Evolutionary conservation across 495 filamentous ascomycete genomes (phyloP).

Genomic region (Hypomontagnella monticulosa): DNA sequence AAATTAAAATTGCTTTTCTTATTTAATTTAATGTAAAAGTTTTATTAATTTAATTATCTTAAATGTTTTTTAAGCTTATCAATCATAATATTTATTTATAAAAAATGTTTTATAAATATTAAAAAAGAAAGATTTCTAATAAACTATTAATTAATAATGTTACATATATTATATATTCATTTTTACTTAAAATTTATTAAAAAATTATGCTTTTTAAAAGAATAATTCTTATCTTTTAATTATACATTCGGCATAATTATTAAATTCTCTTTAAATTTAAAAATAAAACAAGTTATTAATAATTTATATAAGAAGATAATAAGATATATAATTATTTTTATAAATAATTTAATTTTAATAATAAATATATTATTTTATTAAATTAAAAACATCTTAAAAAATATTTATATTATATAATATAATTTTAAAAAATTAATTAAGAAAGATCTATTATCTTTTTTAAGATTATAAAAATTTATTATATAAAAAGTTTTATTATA

Average conservation of each 20-base stretch:
- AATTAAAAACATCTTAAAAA: not conserved
- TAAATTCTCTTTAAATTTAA: not conserved
- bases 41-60: no score
- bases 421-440: not conserved
- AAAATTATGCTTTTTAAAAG: not conserved
- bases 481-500: not conserved
- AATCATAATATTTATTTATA: no score
- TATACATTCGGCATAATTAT: not conserved
- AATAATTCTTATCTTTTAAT: not conserved
- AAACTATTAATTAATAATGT: slow-evolving; percentile 1
- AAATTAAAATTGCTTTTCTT: not conserved
- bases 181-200: not conserved
- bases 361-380: not conserved
- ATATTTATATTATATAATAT: not conserved
- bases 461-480: not conserved
- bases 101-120: not conserved
- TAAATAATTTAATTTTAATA: not conserved
- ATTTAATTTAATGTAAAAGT: no score
- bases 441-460: not conserved
- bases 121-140: not conserved
- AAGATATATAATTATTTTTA: not conserved
- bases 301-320: no score
- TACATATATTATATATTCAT: not conserved
- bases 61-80: no score
- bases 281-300: no score